phyloP scores from a whole-genome alignment of 345 rosid genomes.

The Reutealis trisperma region DNA sequence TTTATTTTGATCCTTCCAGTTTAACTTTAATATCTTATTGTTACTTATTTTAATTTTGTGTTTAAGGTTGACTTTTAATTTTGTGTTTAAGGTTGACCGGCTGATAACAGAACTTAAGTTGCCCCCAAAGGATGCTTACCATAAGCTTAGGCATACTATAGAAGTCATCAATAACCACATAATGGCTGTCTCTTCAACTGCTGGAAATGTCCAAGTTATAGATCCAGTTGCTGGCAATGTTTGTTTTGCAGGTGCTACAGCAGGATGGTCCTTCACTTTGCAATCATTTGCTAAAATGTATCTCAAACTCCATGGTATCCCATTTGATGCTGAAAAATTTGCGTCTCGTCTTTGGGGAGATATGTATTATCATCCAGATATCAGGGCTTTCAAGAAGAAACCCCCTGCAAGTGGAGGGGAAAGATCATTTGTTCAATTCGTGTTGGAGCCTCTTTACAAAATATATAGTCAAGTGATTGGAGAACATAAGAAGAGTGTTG shows the following conservation, averaged over 20 bases:
- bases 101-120: conserved; percentile 92
- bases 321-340: conserved; percentile 86
- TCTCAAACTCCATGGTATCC: conserved; percentile 88
- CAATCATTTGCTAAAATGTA: conserved; percentile 93
- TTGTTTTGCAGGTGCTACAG: conserved; percentile 91
- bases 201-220: conserved; percentile 78
- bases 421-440: conserved; percentile 91
- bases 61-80: conserved; percentile 65
- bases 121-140: conserved; percentile 98
- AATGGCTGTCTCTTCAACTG: conserved; percentile 81
- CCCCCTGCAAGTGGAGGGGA: conserved; percentile 86
- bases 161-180: conserved; percentile 94
- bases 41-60: conserved; percentile 12
- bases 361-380: conserved; percentile 74
- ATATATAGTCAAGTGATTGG: conserved; percentile 98
- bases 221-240: conserved; percentile 95
- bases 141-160: conserved; percentile 90
- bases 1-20: conserved; percentile 5
- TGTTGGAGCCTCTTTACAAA: conserved; percentile 93
- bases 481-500: conserved; percentile 97
- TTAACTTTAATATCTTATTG: not conserved
- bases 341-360: conserved; percentile 97
- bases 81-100: conserved; percentile 74
- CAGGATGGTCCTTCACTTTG: conserved; percentile 98
- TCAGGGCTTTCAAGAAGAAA: conserved; percentile 68